phyloP scores from a whole-genome alignment of 495 filamentous ascomycete species.

The Aspergillus ellipticus region DNA sequence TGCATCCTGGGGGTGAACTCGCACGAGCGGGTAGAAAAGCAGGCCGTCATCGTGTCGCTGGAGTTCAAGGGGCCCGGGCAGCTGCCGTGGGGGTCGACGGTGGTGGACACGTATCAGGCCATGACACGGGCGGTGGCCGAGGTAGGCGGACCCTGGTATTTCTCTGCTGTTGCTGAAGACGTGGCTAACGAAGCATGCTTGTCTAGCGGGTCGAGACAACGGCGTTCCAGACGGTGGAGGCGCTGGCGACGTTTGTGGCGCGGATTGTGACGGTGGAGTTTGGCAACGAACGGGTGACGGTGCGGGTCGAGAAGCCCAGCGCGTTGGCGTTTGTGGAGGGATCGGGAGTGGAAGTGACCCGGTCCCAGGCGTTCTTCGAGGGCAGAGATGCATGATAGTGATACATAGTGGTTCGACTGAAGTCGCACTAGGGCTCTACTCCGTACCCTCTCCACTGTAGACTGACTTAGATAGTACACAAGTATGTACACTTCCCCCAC shows the following conservation, averaged over 20 bases:
- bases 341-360: slow-evolving; percentile 55
- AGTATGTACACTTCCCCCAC: too few relatives aligned
- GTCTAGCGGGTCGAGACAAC: slow-evolving; percentile 49
- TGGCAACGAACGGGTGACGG: slow-evolving; percentile 49
- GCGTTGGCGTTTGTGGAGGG: slow-evolving; percentile 53
- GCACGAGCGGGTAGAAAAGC: slow-evolving; percentile 56
- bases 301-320: slow-evolving; percentile 54
- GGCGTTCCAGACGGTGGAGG: slow-evolving; percentile 54
- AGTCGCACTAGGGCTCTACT: too few relatives aligned
- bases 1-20: slow-evolving; percentile 56
- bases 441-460: too few relatives aligned
- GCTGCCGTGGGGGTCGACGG: slow-evolving; percentile 37
- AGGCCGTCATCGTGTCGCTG: slow-evolving; percentile 50
- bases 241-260: slow-evolving; percentile 51
- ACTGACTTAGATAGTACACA: too few relatives aligned
- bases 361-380: slow-evolving; percentile 46
- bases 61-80: slow-evolving; percentile 42
- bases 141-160: slow-evolving; percentile 22
- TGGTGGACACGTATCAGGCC: slow-evolving; percentile 41
- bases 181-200: background rate
- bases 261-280: slow-evolving; percentile 50
- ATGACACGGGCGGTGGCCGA: slow-evolving; percentile 44
- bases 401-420: too few relatives aligned
- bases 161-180: slow-evolving; percentile 8
- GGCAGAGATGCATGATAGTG: slow-evolving; percentile 8